phyloP scores from a whole-genome alignment of 805 yeast genomes.

The Wickerhamomyces chaumierensis region DNA sequence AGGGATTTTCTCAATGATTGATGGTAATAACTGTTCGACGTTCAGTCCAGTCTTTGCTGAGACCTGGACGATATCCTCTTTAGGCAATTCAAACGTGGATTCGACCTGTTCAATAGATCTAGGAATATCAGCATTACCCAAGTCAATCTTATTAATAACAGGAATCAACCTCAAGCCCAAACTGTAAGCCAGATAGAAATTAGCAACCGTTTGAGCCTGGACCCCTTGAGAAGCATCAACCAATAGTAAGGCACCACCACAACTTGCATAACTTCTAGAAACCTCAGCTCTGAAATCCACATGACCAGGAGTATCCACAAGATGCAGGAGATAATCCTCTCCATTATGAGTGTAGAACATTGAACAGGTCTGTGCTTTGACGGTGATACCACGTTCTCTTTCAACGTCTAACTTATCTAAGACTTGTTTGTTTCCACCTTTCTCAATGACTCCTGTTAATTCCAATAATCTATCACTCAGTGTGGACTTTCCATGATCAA shows the following conservation, averaged over 20 bases:
- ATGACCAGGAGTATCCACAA: constrained; percentile 97
- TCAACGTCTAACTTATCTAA: constrained; percentile 90
- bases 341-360: constrained; percentile 69
- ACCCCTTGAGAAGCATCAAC: constrained; percentile 96
- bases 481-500: constrained; percentile 84
- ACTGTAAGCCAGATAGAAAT: constrained; percentile 81
- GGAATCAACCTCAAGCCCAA: constrained; percentile 77
- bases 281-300: constrained; percentile 95
- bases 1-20: constrained; percentile 72
- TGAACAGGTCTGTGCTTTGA: constrained; percentile 92
- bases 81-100: constrained; percentile 67
- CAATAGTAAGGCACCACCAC: constrained; percentile 83
- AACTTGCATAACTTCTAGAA: constrained; percentile 86
- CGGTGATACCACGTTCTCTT: constrained; percentile 91
- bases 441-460: constrained; percentile 76
- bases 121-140: constrained; percentile 78
- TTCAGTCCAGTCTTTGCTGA: constrained; percentile 88
- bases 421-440: constrained; percentile 69
- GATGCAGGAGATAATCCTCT: constrained; percentile 71
- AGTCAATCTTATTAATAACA: constrained; percentile 83
- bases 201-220: constrained; percentile 98
- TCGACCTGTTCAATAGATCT: constrained; percentile 79
- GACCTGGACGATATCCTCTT: constrained; percentile 66
- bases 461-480: constrained; percentile 81
- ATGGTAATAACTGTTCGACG: constrained; percentile 70